These are phyloP conservation scores for Globisporangium cederbergense DNA, from an alignment of 352 stramenopile genomes.

Conservation along the genomic window DNA sequence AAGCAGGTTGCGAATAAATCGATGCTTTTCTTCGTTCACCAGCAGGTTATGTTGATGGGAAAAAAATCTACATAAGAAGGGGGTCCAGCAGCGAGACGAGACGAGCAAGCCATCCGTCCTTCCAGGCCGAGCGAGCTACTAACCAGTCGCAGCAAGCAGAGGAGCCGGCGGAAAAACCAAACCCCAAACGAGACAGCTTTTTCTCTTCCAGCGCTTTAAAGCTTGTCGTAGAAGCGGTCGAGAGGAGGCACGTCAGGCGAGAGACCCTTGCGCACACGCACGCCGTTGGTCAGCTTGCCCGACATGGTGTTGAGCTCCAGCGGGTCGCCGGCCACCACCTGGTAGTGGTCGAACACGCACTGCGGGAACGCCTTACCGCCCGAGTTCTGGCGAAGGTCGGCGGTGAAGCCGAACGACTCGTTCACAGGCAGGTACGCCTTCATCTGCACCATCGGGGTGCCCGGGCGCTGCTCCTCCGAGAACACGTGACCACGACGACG, in stretches of 20 bases:
- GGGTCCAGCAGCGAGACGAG: background rate
- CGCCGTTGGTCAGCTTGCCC: constrained; percentile 92
- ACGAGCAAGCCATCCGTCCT: background rate
- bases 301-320: constrained; percentile 92
- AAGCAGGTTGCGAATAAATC: constrained; percentile 12
- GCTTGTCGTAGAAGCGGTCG: constrained; percentile 99
- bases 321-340: constrained; percentile 93
- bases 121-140: background rate
- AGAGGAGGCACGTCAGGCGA: constrained; percentile 95
- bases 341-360: constrained; percentile 99
- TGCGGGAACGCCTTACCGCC: constrained; percentile 99
- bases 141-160: background rate
- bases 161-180: background rate
- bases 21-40: constrained; percentile 20
- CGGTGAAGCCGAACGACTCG: constrained; percentile 99
- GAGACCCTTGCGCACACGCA: constrained; percentile 98
- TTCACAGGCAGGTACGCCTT: constrained; percentile 99
- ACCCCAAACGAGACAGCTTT: constrained; percentile 12
- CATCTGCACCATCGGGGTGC: constrained; percentile 98
- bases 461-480: constrained; percentile 96
- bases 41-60: constrained; percentile 17
- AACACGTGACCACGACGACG: constrained; percentile 98
- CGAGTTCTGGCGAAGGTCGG: constrained; percentile 97
- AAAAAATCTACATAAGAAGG: constrained; percentile 22
- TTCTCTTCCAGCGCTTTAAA: constrained; percentile 84